Evolutionary conservation across 202 grass and related monocot genomes (phyloP).

Genomic region (Panicum virgatum): DNA sequence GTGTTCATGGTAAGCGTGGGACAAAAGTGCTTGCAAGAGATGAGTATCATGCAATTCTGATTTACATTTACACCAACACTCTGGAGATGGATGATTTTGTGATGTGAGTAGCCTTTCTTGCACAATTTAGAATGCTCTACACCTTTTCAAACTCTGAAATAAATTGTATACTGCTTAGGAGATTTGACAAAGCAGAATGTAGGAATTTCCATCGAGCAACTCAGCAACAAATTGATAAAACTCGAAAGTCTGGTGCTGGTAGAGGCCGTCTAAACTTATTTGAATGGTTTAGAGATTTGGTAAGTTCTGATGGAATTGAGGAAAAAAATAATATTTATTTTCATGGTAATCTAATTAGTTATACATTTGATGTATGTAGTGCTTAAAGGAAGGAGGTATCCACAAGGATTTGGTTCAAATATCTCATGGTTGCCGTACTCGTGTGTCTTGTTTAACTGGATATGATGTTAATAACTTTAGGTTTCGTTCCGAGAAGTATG

Average conservation of each 20-base stretch:
- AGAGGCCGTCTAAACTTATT: not conserved
- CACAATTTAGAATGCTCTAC: no score
- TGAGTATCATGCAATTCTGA: not conserved
- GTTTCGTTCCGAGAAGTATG: not conserved
- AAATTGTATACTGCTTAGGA: not conserved
- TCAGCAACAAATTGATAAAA: not conserved
- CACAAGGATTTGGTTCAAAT: not conserved
- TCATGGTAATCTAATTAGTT: no score
- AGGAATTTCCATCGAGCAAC: not conserved
- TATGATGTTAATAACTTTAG: slow-evolving; percentile 1
- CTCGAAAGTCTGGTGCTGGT: not conserved
- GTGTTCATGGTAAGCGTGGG: not conserved
- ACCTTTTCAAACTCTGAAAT: no score
- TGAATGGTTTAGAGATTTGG: slow-evolving; percentile 1
- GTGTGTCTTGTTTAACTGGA: not conserved
- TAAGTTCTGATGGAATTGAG: not conserved
- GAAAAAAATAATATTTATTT: not conserved
- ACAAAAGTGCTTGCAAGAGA: not conserved
- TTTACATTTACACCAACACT: not conserved
- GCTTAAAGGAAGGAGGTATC: not conserved
- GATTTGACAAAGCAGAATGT: not conserved
- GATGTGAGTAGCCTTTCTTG: no score
- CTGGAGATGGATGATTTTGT: not conserved
- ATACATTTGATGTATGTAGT: not conserved
- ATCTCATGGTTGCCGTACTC: not conserved